Base-by-base conservation (phyloP, 768 basidiomycete genomes). In the Royoungia palumana region DNA sequence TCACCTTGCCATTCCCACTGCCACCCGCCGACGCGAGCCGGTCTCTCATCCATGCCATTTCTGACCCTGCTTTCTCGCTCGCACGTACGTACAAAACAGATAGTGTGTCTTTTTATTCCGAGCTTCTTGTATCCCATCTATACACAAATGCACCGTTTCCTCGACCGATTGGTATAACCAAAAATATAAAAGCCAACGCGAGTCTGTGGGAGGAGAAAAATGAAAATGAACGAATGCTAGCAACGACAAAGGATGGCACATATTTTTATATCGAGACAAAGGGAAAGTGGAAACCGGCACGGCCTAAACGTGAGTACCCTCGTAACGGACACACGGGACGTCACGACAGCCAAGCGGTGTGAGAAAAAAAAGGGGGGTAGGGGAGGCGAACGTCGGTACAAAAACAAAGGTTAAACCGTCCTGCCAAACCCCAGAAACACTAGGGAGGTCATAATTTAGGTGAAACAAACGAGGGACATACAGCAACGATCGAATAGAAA, bases 391-490 rank as follows among this genome's bases (percentile, higher is more conserved):
- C 35, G 27, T 41, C 38, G 47, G 32, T 47, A 44, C 30, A 32
- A 44, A 32, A 16, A 4, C 14, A 32, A 14, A 6, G 11, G 13
- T 32, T 14, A 14, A 32, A 16, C 16, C 14, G 25, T 37, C 41
- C 34, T 40, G 51, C 47, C 47, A 48, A 49, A 38, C 39, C 49
- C 38, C 28, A 20, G 36, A 41, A 42, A 55, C 35, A 30, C 40
- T 39, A 49, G 44, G 32, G 41, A 44, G 37, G 34, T 28, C 11
- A 65, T 63, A 63, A 65, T 49, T 57, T 60, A 63, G 38, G 32
- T 22, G 7, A 35, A 45, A 47, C 32, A n/a, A 35, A 35, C 16
- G 39, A 32, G 12, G 9, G 41, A 41, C 41, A 27, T 61, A 55
- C 54, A 54, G 47, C 57, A 49, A 22, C 19, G 21, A 37, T 21